Evolutionary conservation across 805 yeast species (phyloP), one percentile per base, ranked within the genome.

Genomic region (Candida incommunis): DNA sequence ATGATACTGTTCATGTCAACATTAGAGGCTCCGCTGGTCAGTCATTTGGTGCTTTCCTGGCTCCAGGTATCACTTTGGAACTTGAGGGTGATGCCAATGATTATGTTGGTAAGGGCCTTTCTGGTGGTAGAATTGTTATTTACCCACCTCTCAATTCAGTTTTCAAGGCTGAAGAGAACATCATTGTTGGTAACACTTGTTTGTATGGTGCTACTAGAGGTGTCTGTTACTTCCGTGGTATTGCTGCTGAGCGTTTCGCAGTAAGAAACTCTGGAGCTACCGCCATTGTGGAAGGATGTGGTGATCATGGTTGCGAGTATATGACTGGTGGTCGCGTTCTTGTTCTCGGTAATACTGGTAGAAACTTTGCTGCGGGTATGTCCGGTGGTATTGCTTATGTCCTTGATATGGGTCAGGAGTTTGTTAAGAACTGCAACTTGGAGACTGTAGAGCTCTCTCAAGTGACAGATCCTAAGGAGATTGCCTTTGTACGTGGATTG

Each of bases 251-350:
- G 71, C 80, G 98, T 66, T 90, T 90, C 64, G 95, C 94, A 18
- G 98, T 90, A 48, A 83, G 98, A 71, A 90, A 90, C 75, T 92
- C 97, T 24, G 98, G 98, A 65, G 97, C 97, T 40, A 82, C 82
- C 46, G 92, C 95, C 51, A 96, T 92, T 50, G 87, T 86, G 53
- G 98, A 90, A 67, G 96, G 95, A 60, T 80, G 84, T 51, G 98
- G 98, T 70, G 96, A 90, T 64, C 96, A 90, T 64, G 98, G 98
- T 44, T 90, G 96, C 69, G 98, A 90, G 68, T 90, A 90, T 69
- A 90, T 90, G 98, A 88, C 97, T 55, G 97, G 98, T 64, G 98
- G 98, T 62, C 78, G 97, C 57, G 95, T 92, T 50, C 86, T 90
- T 60, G 87, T 90, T 42, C 74, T 90, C 54, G 95, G 96, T 41